Base-by-base conservation (phyloP, 2,329 filamentous ascomycete genomes). In the Claviceps africana region DNA sequence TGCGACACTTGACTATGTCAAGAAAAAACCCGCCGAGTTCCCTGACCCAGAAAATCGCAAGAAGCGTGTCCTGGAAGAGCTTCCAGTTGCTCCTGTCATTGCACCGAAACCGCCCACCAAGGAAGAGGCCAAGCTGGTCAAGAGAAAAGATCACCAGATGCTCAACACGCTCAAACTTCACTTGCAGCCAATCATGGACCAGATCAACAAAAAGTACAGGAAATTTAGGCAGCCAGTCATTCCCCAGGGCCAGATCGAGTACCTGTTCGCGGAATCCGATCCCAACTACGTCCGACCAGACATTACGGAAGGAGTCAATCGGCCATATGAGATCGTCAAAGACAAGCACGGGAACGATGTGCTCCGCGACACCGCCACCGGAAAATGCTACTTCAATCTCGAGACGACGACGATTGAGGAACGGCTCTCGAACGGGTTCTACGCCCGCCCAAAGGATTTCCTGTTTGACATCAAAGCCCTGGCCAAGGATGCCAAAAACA, bases 161-260 rank as follows among this genome's bases (percentile, higher is more conserved):
- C 75, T 97, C 51, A 96, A 97, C 64, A 73, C 85, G 54, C 73
- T 98, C 57, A 98, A 97, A 71, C 82, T 95, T 40, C 75, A 85
- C 51, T 81, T 98, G 51, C 90, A 96, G 66, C 88, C 88, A 2
- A 88, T 97, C 59, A 96, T 98, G 89, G 91, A 98, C 59, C 88
- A 96, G 68, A 88, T 98, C 64, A 93, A 95, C 66, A 76, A 77
- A 56, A 89, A 86, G 64, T 95, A 95, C 70, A 87, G 85, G 64
- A 88, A 88, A 59, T 97, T 97, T 69, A 79, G 89, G 55, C 81
- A 82, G 52, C 84, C 88, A 1, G 80, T 88, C 43, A 84, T 98
- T 55, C 81, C 87, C 2, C 82, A 87, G 50, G 67, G 70, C 11
- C 78, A 83, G 57, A 88, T 94, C 54, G 76, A 82, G 21, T 95